Base-by-base conservation (phyloP, 176 grass and related monocot genomes). In the Triticum timopheevii region DNA sequence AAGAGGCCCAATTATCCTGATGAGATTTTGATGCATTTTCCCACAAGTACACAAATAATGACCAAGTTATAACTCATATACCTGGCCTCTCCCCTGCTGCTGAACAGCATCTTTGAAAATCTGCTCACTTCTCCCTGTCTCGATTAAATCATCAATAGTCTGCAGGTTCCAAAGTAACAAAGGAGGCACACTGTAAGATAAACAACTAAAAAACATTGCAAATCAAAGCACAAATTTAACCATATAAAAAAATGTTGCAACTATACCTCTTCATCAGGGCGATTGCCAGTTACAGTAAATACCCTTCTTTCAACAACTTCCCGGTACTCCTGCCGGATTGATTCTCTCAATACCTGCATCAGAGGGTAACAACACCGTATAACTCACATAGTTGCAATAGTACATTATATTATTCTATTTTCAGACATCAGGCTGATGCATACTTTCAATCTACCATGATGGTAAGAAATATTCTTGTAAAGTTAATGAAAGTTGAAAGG, bases 251-350 rank as follows among this genome's bases (percentile, higher is more conserved):
- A 59, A 15, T 17, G 49, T 13, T 69, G 22, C 5, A 31, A 52
- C 34, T 73, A 65, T 65, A 98, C 96, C 92, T 98, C 96, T 89
- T 98, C 96, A 88, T 95, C 88, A 31, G 93, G 89, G 73, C 88
- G 93, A 86, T 61, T 94, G 64, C 96, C 96, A 59, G 96, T 95
- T 66, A 98, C 93, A 82, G 96, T 98, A 78, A 88, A 95, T 65
- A 98, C 92, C 86, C 96, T 94, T 92, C 96, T 92, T 91, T 98
- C 96, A 82, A 98, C 92, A 69, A 98, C 96, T 64, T 95, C 93
- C 13, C 92, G 86, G 17, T 98, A 94, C 83, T 98, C 96, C 79
- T 90, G 93, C 84, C 93, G 82, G 82, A 98, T 98, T 76, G 50
- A 54, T 54, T 54, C 16, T 54, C 50, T 54, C 50, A 54, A 19